Evolutionary conservation across 2,329 filamentous ascomycete genomes (phyloP).

Genomic region (Fusarium decemcellulare): DNA sequence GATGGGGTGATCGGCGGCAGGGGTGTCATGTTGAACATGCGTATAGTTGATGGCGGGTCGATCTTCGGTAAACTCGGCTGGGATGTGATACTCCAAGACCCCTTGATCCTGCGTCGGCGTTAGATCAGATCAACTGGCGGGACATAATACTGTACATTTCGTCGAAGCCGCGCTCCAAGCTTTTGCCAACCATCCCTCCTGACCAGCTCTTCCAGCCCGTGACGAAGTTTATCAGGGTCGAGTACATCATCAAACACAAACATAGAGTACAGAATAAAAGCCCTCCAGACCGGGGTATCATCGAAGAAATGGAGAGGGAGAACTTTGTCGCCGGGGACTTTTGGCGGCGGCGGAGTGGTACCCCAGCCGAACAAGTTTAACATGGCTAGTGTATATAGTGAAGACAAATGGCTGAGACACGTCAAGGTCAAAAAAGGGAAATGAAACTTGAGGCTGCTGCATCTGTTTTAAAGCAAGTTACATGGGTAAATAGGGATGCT

Average conservation of each 20-base stretch:
- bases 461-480: too few species aligned
- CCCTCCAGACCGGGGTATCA: constrained; percentile 1
- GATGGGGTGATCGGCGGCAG: not conserved
- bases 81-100: not conserved
- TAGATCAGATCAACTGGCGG: not conserved
- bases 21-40: not conserved
- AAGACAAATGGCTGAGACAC: too few species aligned
- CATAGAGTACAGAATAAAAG: not conserved
- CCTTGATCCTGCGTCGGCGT: not conserved
- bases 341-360: not conserved
- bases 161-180: not conserved
- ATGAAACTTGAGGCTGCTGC: too few species aligned
- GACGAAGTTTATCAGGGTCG: not conserved
- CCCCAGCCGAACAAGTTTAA: not conserved
- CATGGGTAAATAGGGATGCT: too few species aligned
- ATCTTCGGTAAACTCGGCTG: not conserved
- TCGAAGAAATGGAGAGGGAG: constrained; percentile 4
- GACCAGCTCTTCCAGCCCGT: not conserved
- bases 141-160: not conserved
- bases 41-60: not conserved
- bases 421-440: too few species aligned
- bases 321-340: not conserved
- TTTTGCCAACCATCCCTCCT: not conserved
- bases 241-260: not conserved
- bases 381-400: not conserved